Base-by-base conservation (phyloP, 1,284 basidiomycete genomes). In the Malassezia arunalokei region DNA sequence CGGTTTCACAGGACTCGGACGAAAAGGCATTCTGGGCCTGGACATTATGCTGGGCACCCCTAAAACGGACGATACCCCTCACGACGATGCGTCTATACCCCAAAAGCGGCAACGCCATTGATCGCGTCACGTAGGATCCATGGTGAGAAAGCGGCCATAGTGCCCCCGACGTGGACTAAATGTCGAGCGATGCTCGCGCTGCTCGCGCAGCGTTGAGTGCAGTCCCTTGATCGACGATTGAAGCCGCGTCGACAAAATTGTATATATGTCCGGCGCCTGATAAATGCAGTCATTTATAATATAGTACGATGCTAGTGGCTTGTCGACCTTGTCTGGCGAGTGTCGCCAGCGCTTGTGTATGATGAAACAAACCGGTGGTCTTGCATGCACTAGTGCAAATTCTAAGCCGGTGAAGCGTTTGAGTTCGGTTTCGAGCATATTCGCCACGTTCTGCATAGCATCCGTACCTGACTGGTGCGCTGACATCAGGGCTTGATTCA, bases 261-360 rank as follows among this genome's bases (percentile, higher is more conserved):
- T 60, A 42, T 67, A 66, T 43, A 71, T 40, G 24, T 71, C 68
- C 4, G 68, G 66, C 14, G 66, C 66, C 47, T 68, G 66, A 15
- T 64, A 64, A 31, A 68, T 62, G 20, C 59, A 60, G 30, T 64
- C 68, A 42, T 64, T 62, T 42, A 66, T 40, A n/a, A 71, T 47
- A 39, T 68, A 71, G 59, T 67, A 71, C 2, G 62, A 58, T 2
- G 63, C 57, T 8, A 68, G 15, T 11, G 64, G 57, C 2, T 54
- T 35, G 24, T 45, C 43, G 24, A 52, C 32, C 15, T 51, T 27
- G 8, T 41, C 47, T 2, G 57, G 57, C 6, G 43, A 39, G 8
- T 40, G 54, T 9, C 66, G 44, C 62, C 61, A 60, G 3, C 66
- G 47, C 39, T 66, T 64, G 35, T 67, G 62, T 39, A 71, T 56